Conservation (phyloP, 2,329 filamentous ascomycete genomes). For the Diaporthe australafricana region DNA sequence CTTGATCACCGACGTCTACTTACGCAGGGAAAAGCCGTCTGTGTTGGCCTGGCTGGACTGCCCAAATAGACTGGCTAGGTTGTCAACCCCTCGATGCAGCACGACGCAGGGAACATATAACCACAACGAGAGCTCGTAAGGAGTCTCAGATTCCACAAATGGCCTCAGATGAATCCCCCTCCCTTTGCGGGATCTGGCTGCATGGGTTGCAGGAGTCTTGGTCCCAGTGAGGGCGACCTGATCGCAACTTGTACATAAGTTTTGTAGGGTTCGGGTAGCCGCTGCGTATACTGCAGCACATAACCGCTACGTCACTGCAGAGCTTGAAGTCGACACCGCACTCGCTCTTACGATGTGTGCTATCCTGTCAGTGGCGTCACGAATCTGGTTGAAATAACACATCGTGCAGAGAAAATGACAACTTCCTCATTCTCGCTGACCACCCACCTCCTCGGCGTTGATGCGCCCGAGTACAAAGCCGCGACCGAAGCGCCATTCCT, state of each 20-base stretch:
- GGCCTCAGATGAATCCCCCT: neutral
- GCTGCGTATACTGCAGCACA: neutral
- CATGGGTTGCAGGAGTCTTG: neutral
- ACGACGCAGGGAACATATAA: neutral
- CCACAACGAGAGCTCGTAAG: neutral
- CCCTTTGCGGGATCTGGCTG: neutral
- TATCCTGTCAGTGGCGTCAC: neutral
- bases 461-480: slow-evolving; percentile 57
- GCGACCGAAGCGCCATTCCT: slow-evolving; percentile 78
- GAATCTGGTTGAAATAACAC: neutral
- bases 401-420: slow-evolving; percentile 1
- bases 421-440: slow-evolving; percentile 59
- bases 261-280: slow-evolving; percentile 29
- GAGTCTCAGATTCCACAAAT: neutral
- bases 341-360: neutral
- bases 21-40: neutral
- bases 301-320: neutral
- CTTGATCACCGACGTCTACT: neutral
- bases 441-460: slow-evolving; percentile 64
- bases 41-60: neutral
- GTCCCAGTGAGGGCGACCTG: neutral
- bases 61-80: no score
- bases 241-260: neutral
- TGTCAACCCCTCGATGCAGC: neutral
- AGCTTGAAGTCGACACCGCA: neutral